phyloP scores from a whole-genome alignment of 169 alveolate genomes.

The Eimeria necatrix region DNA sequence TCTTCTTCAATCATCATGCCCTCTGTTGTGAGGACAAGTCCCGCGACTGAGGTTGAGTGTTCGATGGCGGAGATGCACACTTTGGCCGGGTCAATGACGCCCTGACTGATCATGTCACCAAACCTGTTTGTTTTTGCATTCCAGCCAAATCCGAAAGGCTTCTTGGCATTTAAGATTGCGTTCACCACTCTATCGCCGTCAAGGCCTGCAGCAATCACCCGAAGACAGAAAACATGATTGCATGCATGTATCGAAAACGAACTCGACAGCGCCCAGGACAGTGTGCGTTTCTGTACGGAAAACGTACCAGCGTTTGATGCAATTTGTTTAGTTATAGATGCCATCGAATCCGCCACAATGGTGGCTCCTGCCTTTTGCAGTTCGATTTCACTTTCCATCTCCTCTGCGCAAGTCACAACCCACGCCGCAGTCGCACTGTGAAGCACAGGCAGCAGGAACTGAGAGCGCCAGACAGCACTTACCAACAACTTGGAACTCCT shows the following conservation, averaged over 20 bases:
- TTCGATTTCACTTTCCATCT: slow-evolving; percentile 92
- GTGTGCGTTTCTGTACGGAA: background rate
- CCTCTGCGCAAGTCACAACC: slow-evolving; percentile 82
- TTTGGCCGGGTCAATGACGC: slow-evolving; percentile 94
- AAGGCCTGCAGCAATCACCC: slow-evolving; percentile 83
- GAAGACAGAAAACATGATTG: background rate
- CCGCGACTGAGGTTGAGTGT: slow-evolving; percentile 92
- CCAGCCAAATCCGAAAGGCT: slow-evolving; percentile 93
- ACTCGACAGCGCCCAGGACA: background rate
- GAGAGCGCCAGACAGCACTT: background rate
- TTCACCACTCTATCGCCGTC: slow-evolving; percentile 91
- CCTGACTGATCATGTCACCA: slow-evolving; percentile 93
- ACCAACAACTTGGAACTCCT: slow-evolving; percentile 76
- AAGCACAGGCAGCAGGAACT: background rate
- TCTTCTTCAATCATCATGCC: slow-evolving; percentile 94
- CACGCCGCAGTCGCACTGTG: slow-evolving; percentile 8
- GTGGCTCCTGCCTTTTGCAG: slow-evolving; percentile 92
- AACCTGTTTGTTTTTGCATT: slow-evolving; percentile 91
- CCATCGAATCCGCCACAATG: slow-evolving; percentile 91
- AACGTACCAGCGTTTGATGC: slow-evolving; percentile 89
- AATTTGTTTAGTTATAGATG: slow-evolving; percentile 89
- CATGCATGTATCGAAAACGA: background rate
- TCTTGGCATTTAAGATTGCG: slow-evolving; percentile 88
- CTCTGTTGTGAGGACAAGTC: slow-evolving; percentile 94
- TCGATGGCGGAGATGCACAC: slow-evolving; percentile 92